These are phyloP conservation scores for Neoboletus brunneissimus DNA, from an alignment of 768 basidiomycete genomes.

Conservation along the genomic window DNA sequence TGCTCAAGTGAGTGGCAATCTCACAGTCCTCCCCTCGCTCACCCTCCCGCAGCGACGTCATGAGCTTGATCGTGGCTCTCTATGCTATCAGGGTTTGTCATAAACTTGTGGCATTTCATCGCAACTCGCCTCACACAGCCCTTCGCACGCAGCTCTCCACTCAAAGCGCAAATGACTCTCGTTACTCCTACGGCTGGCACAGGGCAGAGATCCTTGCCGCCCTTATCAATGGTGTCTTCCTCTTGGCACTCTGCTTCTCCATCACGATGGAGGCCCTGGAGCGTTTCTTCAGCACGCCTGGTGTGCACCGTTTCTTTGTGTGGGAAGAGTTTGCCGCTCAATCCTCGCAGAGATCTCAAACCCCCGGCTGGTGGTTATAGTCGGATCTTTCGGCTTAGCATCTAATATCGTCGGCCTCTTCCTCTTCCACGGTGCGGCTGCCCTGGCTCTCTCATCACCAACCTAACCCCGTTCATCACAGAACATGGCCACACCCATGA, in stretches of 20 bases:
- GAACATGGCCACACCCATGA: conserved; percentile 66
- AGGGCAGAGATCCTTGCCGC: conserved; percentile 96
- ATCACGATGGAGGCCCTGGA: conserved; percentile 91
- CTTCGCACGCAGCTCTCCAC: conserved; percentile 55
- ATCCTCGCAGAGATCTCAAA: conserved; percentile 73
- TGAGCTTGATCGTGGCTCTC: conserved; percentile 91
- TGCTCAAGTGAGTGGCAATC: conserved; percentile 78
- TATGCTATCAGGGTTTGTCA: conserved; percentile 80
- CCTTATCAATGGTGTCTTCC: conserved; percentile 93
- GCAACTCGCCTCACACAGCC: background rate
- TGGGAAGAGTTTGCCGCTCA: conserved; percentile 5
- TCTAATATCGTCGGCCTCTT: conserved; percentile 93
- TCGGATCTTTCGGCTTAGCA: conserved; percentile 83
- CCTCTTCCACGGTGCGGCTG: conserved; percentile 82
- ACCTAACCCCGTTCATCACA: conserved; percentile 25
- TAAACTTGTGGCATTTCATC: conserved; percentile 1
- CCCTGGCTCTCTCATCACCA: conserved; percentile 6
- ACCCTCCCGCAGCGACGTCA: conserved; percentile 71
- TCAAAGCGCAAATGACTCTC: conserved; percentile 55
- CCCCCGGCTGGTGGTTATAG: conserved; percentile 83
- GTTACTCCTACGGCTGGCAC: conserved; percentile 99
- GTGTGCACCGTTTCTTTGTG: conserved; percentile 36
- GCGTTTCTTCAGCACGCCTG: conserved; percentile 82
- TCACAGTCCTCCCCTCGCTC: conserved; percentile 7
- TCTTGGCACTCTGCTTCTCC: conserved; percentile 94